A percentile compares a stretch with the other conserved stretches of the same genome.
phyloP scores from a whole-genome alignment of 2,329 filamentous ascomycete species.

The Celoporthe dispersa region DNA sequence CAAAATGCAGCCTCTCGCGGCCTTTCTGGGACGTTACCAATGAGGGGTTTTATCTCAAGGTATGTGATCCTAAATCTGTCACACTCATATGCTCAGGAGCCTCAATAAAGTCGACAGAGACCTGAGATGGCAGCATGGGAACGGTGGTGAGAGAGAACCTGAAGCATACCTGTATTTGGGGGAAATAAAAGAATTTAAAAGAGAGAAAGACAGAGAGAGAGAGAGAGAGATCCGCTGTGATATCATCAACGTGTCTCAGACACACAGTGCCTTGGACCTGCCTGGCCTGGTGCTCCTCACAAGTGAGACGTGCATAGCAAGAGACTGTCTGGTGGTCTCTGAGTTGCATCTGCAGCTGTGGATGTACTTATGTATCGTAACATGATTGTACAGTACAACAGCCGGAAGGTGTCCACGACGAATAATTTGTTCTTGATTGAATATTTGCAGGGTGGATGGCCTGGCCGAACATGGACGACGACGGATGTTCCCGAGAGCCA shows the following conservation, averaged over 20 bases:
- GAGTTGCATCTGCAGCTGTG: neutral
- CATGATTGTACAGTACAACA: too few species aligned
- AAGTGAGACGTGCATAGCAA: neutral
- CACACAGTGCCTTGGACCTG: neutral
- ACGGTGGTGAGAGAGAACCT: too few species aligned
- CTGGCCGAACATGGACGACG: neutral
- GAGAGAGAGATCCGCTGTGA: neutral
- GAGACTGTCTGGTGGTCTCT: neutral
- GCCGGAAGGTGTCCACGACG: neutral
- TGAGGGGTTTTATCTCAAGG: too few species aligned
- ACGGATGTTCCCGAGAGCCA: neutral
- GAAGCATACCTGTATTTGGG: too few species aligned
- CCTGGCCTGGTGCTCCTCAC: neutral
- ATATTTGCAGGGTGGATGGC: neutral
- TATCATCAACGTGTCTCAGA: neutral
- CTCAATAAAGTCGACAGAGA: too few species aligned
- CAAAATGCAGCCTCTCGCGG: too few species aligned
- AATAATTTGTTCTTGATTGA: neutral
- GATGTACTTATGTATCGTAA: neutral
- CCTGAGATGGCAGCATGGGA: too few species aligned
- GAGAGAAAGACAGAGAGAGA: too few species aligned
- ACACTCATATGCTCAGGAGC: too few species aligned
- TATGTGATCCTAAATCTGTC: too few species aligned
- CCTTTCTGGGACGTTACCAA: too few species aligned
- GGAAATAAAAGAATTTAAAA: neutral